Conservation (phyloP, 306 rosid species). For the Morella rubra region DNA sequence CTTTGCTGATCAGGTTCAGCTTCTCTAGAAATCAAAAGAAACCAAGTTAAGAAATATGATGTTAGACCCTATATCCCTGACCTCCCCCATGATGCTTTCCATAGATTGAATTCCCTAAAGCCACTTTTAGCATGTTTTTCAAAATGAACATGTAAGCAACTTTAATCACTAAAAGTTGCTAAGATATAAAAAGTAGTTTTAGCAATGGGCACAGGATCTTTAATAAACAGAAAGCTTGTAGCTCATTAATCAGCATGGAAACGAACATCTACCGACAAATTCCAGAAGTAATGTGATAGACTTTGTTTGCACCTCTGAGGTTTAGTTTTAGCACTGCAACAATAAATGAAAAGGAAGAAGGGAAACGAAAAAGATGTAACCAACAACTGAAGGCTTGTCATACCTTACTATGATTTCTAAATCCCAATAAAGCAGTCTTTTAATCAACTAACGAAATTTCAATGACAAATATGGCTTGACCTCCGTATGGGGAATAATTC, state of each 20-base stretch:
- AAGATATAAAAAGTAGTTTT: too few species aligned
- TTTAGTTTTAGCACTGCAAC: conserved; percentile 3
- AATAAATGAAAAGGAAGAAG: not conserved
- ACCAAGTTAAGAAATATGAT: conserved; percentile 7
- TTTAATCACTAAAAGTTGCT: not conserved
- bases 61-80: conserved; percentile 1
- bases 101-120: not conserved
- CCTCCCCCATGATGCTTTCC: not conserved
- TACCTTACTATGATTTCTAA: conserved; percentile 10
- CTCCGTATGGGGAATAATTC: conserved; percentile 74
- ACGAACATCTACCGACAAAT: not conserved
- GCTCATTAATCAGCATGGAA: not conserved
- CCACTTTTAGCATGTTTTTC: not conserved
- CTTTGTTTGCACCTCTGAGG: not conserved
- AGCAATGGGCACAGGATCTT: not conserved
- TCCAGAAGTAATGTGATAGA: not conserved
- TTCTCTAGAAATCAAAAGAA: conserved; percentile 47
- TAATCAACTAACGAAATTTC: not conserved
- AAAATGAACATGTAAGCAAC: not conserved
- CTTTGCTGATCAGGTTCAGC: conserved; percentile 44
- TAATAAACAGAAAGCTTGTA: not conserved
- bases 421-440: conserved; percentile 3
- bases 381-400: too few species aligned
- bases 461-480: conserved; percentile 41
- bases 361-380: too few species aligned